phyloP scores from a whole-genome alignment of 2,329 filamentous ascomycete genomes.

The Calycina marina region DNA sequence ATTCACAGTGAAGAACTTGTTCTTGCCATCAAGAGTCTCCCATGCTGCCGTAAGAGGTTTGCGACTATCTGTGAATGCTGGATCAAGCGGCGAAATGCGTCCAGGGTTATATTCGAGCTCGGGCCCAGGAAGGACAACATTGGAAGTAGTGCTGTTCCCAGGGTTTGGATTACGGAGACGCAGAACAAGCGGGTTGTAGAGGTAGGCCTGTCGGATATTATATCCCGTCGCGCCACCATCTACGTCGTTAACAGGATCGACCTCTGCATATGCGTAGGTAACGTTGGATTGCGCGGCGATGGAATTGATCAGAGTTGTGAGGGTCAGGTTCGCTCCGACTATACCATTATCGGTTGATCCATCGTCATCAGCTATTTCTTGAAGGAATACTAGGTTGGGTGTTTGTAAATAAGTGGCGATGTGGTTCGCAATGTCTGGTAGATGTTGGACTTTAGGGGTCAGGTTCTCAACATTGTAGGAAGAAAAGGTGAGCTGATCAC shows the following conservation, averaged over 20 bases:
- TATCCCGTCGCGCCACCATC: constrained; percentile 56
- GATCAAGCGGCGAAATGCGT: constrained; percentile 46
- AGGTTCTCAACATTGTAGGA: constrained; percentile 62
- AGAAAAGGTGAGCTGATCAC: constrained; percentile 46
- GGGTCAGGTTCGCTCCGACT: constrained; percentile 41
- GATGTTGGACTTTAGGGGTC: constrained; percentile 36
- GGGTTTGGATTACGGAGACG: constrained; percentile 43
- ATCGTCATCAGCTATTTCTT: constrained; percentile 56
- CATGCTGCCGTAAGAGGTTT: constrained; percentile 56
- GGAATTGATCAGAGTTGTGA: constrained; percentile 37
- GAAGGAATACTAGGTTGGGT: constrained; percentile 52
- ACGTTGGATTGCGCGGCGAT: constrained; percentile 35
- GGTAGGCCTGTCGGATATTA: constrained; percentile 57
- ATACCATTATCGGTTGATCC: constrained; percentile 45
- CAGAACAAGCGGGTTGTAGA: constrained; percentile 48
- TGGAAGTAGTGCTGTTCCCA: constrained; percentile 38
- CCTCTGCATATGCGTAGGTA: constrained; percentile 42
- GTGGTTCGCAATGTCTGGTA: constrained; percentile 45
- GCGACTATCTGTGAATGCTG: constrained; percentile 43
- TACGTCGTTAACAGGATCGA: constrained; percentile 41
- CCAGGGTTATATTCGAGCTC: constrained; percentile 55
- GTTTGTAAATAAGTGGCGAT: constrained; percentile 48
- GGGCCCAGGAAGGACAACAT: constrained; percentile 40
- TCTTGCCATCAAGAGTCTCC: constrained; percentile 39
- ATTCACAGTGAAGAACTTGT: constrained; percentile 56